Conservation (phyloP, 768 basidiomycete genomes). For the Rhodosporidiobolus odoratus region DNA sequence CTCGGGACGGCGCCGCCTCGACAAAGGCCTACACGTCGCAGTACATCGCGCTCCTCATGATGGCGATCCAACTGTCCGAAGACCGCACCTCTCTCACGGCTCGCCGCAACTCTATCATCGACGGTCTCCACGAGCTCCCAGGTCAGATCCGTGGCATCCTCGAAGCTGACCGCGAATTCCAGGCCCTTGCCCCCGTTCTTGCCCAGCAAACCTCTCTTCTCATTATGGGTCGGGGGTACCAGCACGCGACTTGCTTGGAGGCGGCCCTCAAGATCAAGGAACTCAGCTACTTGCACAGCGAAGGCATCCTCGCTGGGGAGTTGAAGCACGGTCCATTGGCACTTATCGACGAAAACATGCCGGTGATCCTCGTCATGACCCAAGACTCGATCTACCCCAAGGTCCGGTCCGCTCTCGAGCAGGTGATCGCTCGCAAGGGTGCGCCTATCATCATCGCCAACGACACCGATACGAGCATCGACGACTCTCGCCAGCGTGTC, state of each 20-base stretch:
- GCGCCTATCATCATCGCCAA: slow-evolving; percentile 86
- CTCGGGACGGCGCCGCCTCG: slow-evolving; percentile 95
- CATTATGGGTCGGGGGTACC: slow-evolving; percentile 92
- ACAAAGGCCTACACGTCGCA: slow-evolving; percentile 90
- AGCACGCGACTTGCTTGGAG: slow-evolving; percentile 96
- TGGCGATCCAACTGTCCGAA: slow-evolving; percentile 96
- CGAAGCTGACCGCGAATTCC: slow-evolving; percentile 65
- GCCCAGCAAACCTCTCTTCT: slow-evolving; percentile 65
- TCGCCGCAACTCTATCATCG: slow-evolving; percentile 87
- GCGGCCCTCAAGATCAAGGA: slow-evolving; percentile 99
- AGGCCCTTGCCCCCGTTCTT: slow-evolving; percentile 64
- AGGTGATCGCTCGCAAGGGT: slow-evolving; percentile 93
- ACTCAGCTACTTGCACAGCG: slow-evolving; percentile 58
- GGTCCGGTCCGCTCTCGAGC: slow-evolving; percentile 80
- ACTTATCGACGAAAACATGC: slow-evolving; percentile 71
- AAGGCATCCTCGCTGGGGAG: slow-evolving; percentile 95
- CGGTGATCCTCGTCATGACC: slow-evolving; percentile 96
- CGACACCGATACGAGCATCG: slow-evolving; percentile 74
- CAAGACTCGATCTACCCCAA: slow-evolving; percentile 97
- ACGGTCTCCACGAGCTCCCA: slow-evolving; percentile 84
- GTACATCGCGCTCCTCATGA: slow-evolving; percentile 95
- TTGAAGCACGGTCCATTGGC: slow-evolving; percentile 98
- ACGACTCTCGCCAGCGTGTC: slow-evolving; percentile 63
- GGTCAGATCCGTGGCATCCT: slow-evolving; percentile 81
- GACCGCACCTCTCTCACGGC: slow-evolving; percentile 89